Evolutionary conservation across 768 basidiomycete genomes (phyloP).

Genomic region (Pleurotus tuoliensis): DNA sequence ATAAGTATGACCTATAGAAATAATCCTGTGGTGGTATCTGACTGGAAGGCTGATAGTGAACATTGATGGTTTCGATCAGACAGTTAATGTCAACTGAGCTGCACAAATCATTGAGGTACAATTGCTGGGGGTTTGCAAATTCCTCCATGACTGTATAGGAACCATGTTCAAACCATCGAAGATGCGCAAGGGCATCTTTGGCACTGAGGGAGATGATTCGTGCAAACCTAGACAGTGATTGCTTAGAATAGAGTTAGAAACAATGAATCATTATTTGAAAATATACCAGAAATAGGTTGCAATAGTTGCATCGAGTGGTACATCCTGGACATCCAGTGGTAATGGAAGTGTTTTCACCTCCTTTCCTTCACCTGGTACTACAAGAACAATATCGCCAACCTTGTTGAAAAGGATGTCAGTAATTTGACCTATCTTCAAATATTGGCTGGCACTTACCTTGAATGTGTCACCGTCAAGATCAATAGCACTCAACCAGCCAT

Average conservation of each 20-base stretch:
- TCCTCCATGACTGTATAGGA: conserved; percentile 56
- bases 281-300: conserved; percentile 64
- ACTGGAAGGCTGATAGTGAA: conserved; percentile 29
- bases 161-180: conserved; percentile 75
- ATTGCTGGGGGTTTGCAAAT: conserved; percentile 56
- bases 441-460: conserved; percentile 26
- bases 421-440: background rate
- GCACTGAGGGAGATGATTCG: conserved; percentile 52
- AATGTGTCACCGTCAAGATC: conserved; percentile 41
- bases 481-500: conserved; percentile 19
- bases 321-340: conserved; percentile 27
- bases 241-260: background rate
- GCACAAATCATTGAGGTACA: conserved; percentile 61
- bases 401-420: conserved; percentile 20
- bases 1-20: conserved; percentile 47
- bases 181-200: conserved; percentile 43
- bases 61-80: conserved; percentile 46
- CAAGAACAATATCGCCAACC: conserved; percentile 61
- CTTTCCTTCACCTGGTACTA: conserved; percentile 32
- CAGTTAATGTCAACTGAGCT: conserved; percentile 31
- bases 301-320: conserved; percentile 38
- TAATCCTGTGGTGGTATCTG: conserved; percentile 35
- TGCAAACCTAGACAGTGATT: conserved; percentile 52
- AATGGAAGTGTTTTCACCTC: conserved; percentile 23
- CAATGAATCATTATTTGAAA: background rate